Evolutionary conservation across 2,329 filamentous ascomycete species (phyloP), one percentile per base, ranked within the genome.

Genomic region (Blastomyces gilchristii): DNA sequence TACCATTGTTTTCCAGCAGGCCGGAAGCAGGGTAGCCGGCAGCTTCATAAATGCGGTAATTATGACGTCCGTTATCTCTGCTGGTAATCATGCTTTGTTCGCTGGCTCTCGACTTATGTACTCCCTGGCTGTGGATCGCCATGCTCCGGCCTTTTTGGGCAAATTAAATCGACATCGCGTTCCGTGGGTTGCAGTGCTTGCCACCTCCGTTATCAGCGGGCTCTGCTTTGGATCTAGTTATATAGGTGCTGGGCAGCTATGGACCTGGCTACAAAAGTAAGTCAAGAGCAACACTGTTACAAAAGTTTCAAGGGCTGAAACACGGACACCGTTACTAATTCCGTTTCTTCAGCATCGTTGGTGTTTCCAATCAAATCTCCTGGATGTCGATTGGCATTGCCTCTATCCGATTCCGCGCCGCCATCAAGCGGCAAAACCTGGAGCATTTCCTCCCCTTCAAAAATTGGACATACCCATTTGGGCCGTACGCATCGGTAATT

Each of bases 391-490:
- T 88, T 64, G 82, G 84, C 7, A 77, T 87, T 62, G 82, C 85
- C 0, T 87, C 84, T 0, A 74, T 88, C n/a, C 83, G 86, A 34
- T 88, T 88, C 76, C 83, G 86, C 34, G 74, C 78, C 3, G 86
- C 78, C 3, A 74, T 88, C 62, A 76, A 77, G 57, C 70, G 74
- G 1, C 86, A 88, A 66, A 81, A 81, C n/a, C 81, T 85, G 58
- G 83, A 84, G 8, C 82, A 86, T 64, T 77, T 82, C 0, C 77
- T 88, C 0, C 85, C 85, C 0, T 88, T 85, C 74, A 83, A 81
- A 65, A 87, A 87, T 69, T 87, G 83, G 83, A 86, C 85, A 0
- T 87, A 88, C 65, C 86, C 86, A 0, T 81, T 78, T 63, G 85
- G 85, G 0, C 85, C 85, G 0, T 80, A 82, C 70, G 69, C 83